Evolutionary conservation across 208 protist species (phyloP).

Genomic region (Trypanosoma scelopori): DNA sequence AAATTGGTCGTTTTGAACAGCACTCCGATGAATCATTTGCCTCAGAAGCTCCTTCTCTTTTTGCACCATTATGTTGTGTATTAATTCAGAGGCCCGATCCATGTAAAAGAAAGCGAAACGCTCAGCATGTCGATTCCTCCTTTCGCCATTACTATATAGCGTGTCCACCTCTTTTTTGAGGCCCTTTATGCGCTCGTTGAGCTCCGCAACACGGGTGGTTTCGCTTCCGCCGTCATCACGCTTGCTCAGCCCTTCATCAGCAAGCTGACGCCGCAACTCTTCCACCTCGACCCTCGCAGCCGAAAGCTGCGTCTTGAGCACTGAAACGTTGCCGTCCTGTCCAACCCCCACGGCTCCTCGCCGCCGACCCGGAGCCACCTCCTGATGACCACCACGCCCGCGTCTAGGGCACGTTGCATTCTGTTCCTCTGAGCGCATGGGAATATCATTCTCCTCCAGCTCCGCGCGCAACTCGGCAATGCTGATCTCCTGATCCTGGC

Average conservation of each 20-base stretch:
- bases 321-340: background rate
- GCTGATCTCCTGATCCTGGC: conserved; percentile 26
- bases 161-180: conserved; percentile 13
- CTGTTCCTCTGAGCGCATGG: conserved; percentile 15
- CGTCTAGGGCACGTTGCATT: conserved; percentile 22
- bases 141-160: conserved; percentile 4
- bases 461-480: conserved; percentile 20
- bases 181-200: conserved; percentile 11
- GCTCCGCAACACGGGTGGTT: background rate
- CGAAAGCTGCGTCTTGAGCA: background rate
- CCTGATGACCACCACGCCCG: conserved; percentile 8
- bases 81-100: conserved; percentile 1
- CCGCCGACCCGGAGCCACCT: background rate
- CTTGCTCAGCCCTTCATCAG: background rate
- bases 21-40: background rate
- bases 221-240: background rate
- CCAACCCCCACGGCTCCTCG: background rate
- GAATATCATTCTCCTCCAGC: conserved; percentile 21
- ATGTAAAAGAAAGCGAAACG: conserved; percentile 10
- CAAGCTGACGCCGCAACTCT: background rate
- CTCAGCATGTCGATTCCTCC: background rate
- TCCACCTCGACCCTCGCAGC: conserved; percentile 8
- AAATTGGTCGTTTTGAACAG: background rate
- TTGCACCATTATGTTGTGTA: conserved; percentile 12
- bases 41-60: conserved; percentile 21